Conservation (phyloP, 73 alveolate genomes). For the Paramecium biaurelia region DNA sequence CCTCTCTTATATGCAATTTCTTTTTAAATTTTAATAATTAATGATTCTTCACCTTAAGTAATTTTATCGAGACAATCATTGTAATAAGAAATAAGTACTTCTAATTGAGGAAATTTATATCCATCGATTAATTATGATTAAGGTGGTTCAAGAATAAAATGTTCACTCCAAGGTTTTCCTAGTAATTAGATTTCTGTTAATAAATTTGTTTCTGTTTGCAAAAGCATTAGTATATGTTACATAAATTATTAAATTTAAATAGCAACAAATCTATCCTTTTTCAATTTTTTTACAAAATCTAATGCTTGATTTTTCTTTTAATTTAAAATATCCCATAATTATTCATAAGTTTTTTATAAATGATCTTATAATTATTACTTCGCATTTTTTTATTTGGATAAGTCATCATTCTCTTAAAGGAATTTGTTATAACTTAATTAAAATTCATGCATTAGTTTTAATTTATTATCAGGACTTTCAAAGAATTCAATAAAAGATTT, state of each 20-base stretch:
- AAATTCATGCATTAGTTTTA: background rate
- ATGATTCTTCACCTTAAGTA: background rate
- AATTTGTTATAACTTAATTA: constrained; percentile 13
- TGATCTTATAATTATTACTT: constrained; percentile 1
- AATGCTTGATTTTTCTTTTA: background rate
- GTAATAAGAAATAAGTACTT: background rate
- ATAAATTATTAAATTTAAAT: background rate
- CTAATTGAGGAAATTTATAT: constrained; percentile 9
- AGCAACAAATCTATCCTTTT: constrained; percentile 35
- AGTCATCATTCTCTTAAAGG: constrained; percentile 14
- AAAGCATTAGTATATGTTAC: constrained; percentile 22
- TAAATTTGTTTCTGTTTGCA: constrained; percentile 14
- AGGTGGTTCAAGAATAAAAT: constrained; percentile 44
- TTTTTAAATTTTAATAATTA: background rate
- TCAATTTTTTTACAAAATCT: background rate
- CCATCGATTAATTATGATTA: constrained; percentile 9
- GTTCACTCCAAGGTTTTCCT: constrained; percentile 51
- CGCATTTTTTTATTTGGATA: constrained; percentile 45
- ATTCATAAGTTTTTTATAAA: constrained; percentile 22
- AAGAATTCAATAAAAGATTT: constrained; percentile 4
- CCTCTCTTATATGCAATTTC: background rate
- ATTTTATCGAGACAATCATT: background rate
- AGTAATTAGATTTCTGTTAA: background rate
- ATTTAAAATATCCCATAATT: constrained; percentile 34
- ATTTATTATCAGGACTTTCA: constrained; percentile 14